Base-by-base conservation (phyloP, 2,329 filamentous ascomycete species). In the Diplodia scrobiculata region DNA sequence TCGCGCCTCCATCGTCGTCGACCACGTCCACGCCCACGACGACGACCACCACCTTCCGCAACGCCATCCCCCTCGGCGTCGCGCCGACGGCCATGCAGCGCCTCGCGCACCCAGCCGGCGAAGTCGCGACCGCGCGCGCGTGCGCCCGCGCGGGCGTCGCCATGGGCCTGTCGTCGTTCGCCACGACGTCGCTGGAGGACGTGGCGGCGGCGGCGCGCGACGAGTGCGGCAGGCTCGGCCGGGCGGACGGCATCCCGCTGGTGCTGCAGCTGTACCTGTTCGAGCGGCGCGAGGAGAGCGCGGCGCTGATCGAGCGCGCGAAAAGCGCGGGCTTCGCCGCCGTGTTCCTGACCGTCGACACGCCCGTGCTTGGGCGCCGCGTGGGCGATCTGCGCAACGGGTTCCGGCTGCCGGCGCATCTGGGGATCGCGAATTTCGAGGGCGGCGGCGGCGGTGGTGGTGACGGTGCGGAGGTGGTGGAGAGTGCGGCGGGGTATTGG, bases 241-340 rank as follows among this genome's bases (percentile, higher is more conserved):
- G 68, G 75, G 75, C 67, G 0, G 21, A 25, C 21, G 21, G 69
- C 0, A 71, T 51, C 19, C 73, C 74, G n/a, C 75, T 82, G 60
- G 85, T 86, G 77, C 87, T 87, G 71, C 86, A 88, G 73, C 78
- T 89, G 9, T 89, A 88, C 70, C 84, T 88, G 59, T 82, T 87
- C 73, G 84, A 83, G 70, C 78, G 86, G 67, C 78, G 84, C 0
- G 67, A 72, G 11, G 83, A 84, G 67, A 83, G 83, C 17, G 81
- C 82, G 69, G 73, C 73, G 2, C 73, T 87, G 0, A 72, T 89
- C 1, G 73, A 71, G 13, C 73, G 80, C n/a, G 83, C 83, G 0
- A 74, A 76, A 7, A 70, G 71, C 5, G 72, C 80, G 1, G 83
- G 84, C 1, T 79, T 83, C 14, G 80, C 81, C 66, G 84, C 81